phyloP scores from a whole-genome alignment of 2,329 filamentous ascomycete species.

The Fusarium sp. region DNA sequence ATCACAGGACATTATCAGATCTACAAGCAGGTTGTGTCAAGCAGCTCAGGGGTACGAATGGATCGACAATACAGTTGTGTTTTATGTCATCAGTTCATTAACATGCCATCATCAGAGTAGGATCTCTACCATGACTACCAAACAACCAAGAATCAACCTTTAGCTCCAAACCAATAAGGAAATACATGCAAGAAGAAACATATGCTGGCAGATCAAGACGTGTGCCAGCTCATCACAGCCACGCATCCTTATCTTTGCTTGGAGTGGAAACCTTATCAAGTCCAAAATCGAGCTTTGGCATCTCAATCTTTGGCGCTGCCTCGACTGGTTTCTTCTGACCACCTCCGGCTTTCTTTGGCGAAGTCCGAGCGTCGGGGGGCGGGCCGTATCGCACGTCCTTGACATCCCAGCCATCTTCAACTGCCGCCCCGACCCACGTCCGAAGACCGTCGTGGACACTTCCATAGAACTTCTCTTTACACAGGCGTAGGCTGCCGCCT shows the following conservation, averaged over 20 bases:
- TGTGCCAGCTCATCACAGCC: slow-evolving; percentile 46
- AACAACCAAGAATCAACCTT: slow-evolving; percentile 47
- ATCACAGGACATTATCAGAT: slow-evolving; percentile 15
- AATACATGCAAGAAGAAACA: slow-evolving; percentile 43
- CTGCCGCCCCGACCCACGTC: slow-evolving; percentile 89
- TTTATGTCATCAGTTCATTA: slow-evolving; percentile 56
- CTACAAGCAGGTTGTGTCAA: slow-evolving; percentile 26
- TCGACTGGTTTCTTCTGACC: slow-evolving; percentile 64
- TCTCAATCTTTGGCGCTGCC: slow-evolving; percentile 71
- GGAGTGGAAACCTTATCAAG: slow-evolving; percentile 51
- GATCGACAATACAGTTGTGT: slow-evolving; percentile 35
- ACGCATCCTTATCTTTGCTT: slow-evolving; percentile 51
- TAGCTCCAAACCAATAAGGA: slow-evolving; percentile 41
- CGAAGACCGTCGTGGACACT: slow-evolving; percentile 89
- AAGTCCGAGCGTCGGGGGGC: slow-evolving; percentile 48
- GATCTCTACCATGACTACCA: slow-evolving; percentile 47
- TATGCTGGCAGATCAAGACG: slow-evolving; percentile 29
- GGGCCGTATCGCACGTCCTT: slow-evolving; percentile 83
- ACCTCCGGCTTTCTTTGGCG: slow-evolving; percentile 51
- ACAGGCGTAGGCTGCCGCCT: slow-evolving; percentile 85
- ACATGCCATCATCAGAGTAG: slow-evolving; percentile 53
- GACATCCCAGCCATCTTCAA: slow-evolving; percentile 89
- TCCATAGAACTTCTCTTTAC: slow-evolving; percentile 98
- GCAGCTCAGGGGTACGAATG: slow-evolving; percentile 14
- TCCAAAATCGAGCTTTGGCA: slow-evolving; percentile 67